Conservation (phyloP, 83 land plant genomes). For the Picea mariana region DNA sequence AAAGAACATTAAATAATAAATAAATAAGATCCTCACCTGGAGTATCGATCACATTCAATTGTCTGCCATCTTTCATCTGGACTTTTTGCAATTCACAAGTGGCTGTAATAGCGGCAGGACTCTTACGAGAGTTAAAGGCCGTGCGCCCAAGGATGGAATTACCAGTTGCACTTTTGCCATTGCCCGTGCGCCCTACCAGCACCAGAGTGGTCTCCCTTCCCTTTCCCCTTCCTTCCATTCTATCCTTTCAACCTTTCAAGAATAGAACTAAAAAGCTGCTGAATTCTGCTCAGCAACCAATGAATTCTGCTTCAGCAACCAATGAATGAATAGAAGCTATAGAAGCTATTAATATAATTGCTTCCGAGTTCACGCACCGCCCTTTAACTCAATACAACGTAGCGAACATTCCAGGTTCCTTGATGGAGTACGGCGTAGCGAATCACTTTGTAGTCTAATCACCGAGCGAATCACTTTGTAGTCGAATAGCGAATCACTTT, state of each 20-base stretch:
- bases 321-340: too few species aligned
- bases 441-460: too few species aligned
- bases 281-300: too few species aligned
- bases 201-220: conserved; percentile 55
- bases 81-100: conserved; percentile 57
- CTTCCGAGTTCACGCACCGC: too few species aligned
- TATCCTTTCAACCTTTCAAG: background rate
- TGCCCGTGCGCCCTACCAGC: conserved; percentile 84
- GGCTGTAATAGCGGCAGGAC: conserved; percentile 57
- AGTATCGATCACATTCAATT: conserved; percentile 69
- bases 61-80: conserved; percentile 52
- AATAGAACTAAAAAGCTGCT: too few species aligned
- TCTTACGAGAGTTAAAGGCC: conserved; percentile 56
- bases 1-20: background rate
- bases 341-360: too few species aligned
- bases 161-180: conserved; percentile 91
- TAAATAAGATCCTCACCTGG: conserved; percentile 45
- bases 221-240: conserved; percentile 56
- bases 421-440: too few species aligned
- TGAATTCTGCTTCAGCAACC: too few species aligned
- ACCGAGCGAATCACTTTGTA: too few species aligned
- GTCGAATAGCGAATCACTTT: too few species aligned
- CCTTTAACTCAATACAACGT: too few species aligned
- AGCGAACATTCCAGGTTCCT: too few species aligned
- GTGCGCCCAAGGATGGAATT: conserved; percentile 69